Conservation (phyloP, 1,284 basidiomycete genomes). For the Cryptococcus sp. region DNA sequence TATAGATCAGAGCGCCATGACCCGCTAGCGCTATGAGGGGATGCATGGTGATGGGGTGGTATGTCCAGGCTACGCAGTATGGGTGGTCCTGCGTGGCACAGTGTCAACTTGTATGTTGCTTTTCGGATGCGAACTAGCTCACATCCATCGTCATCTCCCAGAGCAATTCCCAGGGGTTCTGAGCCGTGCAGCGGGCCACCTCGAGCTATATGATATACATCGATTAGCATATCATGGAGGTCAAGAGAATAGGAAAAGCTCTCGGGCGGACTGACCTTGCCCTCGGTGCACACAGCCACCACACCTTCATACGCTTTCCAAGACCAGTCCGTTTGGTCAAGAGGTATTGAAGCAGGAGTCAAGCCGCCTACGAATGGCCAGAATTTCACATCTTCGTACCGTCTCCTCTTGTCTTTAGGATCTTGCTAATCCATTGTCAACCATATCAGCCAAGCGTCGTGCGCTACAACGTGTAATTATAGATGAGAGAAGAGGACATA, state of each 20-base stretch:
- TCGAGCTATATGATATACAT: constrained; percentile 4
- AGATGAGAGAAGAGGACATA: not conserved
- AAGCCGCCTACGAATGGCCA: constrained; percentile 18
- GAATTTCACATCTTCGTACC: constrained; percentile 14
- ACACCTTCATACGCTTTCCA: constrained; percentile 13
- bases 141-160: constrained; percentile 9
- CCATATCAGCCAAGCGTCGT: not conserved
- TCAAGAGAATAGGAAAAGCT: not conserved
- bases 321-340: not conserved
- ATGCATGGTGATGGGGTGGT: constrained; percentile 30
- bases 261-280: not conserved
- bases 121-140: not conserved
- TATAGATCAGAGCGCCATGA: constrained; percentile 21
- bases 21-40: constrained; percentile 38
- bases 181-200: constrained; percentile 11
- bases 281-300: constrained; percentile 7
- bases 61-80: constrained; percentile 33
- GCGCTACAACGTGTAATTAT: not conserved
- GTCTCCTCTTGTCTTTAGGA: not conserved
- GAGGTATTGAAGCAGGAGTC: constrained; percentile 5
- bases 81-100: constrained; percentile 15
- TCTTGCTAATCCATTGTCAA: not conserved
- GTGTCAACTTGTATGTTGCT: not conserved
- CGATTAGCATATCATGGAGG: not conserved
- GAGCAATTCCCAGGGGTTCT: constrained; percentile 7